Evolutionary conservation across 2,329 filamentous ascomycete species (phyloP), one percentile per base, ranked within the genome.

Genomic region (Hymenoscyphus fraxineus): DNA sequence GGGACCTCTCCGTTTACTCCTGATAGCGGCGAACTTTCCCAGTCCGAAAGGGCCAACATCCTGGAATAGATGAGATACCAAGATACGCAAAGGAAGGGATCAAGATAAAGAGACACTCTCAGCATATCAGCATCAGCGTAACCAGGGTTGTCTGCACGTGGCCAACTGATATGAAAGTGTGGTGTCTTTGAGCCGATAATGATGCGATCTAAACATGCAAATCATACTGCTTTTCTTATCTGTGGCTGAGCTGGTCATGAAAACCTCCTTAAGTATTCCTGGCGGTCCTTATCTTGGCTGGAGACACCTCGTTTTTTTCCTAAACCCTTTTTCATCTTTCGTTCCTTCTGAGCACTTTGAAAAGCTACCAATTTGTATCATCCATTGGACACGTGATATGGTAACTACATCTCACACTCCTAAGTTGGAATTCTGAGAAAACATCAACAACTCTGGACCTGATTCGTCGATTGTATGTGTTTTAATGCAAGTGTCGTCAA

Each of bases 171-270:
- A 58, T 58, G 19, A 12, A 35, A 39, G 55, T 54, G 41, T 35
- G 44, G 58, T 59, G 57, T 63, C 55, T 59, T 38, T 55, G 44
- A 15, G 22, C 47, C 27, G 47, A 55, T 40, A 58, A 57, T 61
- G 62, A 51, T 60, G 58, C 60, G 40, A 62, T 62, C 44, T 55
- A 31, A 55, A 60, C 22, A 61, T 38, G 22, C 60, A 39, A 56
- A 58, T 58, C 55, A 54, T 54, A 54, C 55, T 62, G 40, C 61
- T 41, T 54, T 64, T 61, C 67, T 70, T 69, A 70, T 70, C 68
- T 67, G 60, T 68, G 65, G 65, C 66, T 67, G 65, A 54, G 55
- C 15, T 9, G 16, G 12, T 44, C 40, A 44, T 57, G 10, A 38
- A 58, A 51, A 57, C 51, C 39, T 65, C 44, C 62, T 70, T 62